A percentile compares a stretch with the other conserved stretches of the same genome.
Conservation (phyloP, 2,329 filamentous ascomycete species). For the Pseudocercospora macadamiae region DNA sequence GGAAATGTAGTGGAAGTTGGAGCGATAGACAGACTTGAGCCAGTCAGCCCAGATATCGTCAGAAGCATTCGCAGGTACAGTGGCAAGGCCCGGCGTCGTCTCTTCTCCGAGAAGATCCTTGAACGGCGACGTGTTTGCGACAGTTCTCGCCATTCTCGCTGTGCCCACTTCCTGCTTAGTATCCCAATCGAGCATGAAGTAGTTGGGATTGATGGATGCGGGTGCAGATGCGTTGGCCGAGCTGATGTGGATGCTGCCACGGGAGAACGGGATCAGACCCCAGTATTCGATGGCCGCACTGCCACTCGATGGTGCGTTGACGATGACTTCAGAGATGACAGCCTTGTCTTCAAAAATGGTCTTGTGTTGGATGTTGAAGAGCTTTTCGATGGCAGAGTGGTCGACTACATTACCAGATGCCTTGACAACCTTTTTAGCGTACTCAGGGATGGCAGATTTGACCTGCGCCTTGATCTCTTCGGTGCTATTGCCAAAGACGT, state of each 20-base stretch:
- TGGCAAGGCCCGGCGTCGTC: slow-evolving; percentile 30
- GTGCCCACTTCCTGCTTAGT: slow-evolving; percentile 32
- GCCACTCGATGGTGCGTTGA: slow-evolving; percentile 10
- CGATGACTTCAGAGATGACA: slow-evolving; percentile 16
- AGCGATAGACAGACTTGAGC: slow-evolving; percentile 15
- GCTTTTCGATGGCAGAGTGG: slow-evolving; percentile 12
- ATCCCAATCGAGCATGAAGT: slow-evolving; percentile 35
- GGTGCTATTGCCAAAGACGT: slow-evolving; percentile 47
- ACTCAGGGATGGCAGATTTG: slow-evolving; percentile 12
- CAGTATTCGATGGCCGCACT: slow-evolving; percentile 21
- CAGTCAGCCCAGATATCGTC: slow-evolving; percentile 23
- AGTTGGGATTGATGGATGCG: slow-evolving; percentile 36
- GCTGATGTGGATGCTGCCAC: slow-evolving; percentile 34
- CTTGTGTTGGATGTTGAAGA: slow-evolving; percentile 22
- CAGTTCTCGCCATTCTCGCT: slow-evolving; percentile 5
- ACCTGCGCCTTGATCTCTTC: slow-evolving; percentile 47
- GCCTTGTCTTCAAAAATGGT: slow-evolving; percentile 20
- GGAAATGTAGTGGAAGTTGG: slow-evolving; percentile 17
- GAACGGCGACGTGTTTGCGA: slow-evolving; percentile 21
- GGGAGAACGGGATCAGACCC: slow-evolving; percentile 31
- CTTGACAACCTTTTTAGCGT: slow-evolving; percentile 40
- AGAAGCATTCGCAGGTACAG: slow-evolving; percentile 20
- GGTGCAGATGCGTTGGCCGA: slow-evolving; percentile 23
- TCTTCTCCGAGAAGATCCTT: slow-evolving; percentile 36
- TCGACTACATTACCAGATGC: slow-evolving; percentile 27